These are phyloP conservation scores for Aquilaria sinensis DNA, from an alignment of 345 rosid species.

Conservation along the genomic window DNA sequence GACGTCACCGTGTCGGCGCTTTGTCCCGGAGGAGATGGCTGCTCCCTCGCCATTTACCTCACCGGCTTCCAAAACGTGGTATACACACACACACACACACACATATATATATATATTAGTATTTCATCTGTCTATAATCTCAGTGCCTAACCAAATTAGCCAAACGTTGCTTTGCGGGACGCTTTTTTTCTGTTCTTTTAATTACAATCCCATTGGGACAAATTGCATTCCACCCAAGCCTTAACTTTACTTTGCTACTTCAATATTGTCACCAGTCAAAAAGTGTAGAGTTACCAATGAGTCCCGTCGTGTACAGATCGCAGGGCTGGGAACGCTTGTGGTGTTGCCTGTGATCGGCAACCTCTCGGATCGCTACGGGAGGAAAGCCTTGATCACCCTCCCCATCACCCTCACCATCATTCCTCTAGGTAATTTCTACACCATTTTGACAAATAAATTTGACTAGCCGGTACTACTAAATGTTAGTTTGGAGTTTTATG, in stretches of 20 bases:
- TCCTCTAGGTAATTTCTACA: slow-evolving; percentile 41
- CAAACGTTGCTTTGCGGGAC: no score
- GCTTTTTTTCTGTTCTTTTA: not conserved
- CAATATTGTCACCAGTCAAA: no score
- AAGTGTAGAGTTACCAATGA: no score
- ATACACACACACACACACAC: no score
- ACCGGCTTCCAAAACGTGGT: slow-evolving; percentile 46
- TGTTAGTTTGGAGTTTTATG: not conserved
- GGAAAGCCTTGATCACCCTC: slow-evolving; percentile 58
- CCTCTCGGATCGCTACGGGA: slow-evolving; percentile 72
- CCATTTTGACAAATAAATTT: not conserved
- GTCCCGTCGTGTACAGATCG: slow-evolving; percentile 34
- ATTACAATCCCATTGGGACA: no score
- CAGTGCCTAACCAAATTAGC: no score
- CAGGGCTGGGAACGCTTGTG: slow-evolving; percentile 63
- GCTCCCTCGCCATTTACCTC: slow-evolving; percentile 49
- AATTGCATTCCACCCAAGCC: no score
- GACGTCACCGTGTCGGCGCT: slow-evolving; percentile 46
- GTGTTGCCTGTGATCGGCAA: slow-evolving; percentile 77
- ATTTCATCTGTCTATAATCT: no score
- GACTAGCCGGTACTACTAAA: not conserved
- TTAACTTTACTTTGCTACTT: no score
- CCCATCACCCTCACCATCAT: slow-evolving; percentile 49
- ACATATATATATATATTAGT: no score
- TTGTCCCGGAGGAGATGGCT: slow-evolving; percentile 44